phyloP scores from a whole-genome alignment of 257 asterid species.

The Thymus mandschuricus region DNA sequence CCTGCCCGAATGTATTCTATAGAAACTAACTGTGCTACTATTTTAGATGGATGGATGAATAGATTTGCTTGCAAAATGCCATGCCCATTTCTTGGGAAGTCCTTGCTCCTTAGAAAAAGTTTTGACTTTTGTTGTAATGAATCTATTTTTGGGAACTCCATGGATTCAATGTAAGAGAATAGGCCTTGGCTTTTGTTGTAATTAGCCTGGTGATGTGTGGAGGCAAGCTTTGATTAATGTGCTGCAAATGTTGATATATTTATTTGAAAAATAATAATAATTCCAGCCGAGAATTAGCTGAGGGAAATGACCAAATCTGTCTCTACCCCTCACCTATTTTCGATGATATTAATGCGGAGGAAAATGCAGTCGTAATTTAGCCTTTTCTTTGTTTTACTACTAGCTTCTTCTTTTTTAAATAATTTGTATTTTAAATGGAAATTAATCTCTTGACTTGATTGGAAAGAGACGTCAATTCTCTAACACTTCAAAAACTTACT shows the following conservation, averaged over 20 bases:
- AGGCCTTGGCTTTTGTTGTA: conserved; percentile 1
- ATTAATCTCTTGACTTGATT: too few species aligned
- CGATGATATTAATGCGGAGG: conserved; percentile 15
- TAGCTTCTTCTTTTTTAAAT: not conserved
- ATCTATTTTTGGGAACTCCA: not conserved
- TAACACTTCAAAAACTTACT: not conserved
- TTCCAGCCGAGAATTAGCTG: conserved; percentile 15
- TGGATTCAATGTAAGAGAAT: not conserved
- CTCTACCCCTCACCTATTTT: conserved; percentile 28
- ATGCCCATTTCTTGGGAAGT: not conserved
- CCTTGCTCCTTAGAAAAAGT: not conserved
- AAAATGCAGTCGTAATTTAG: conserved; percentile 20
- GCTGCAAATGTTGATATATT: not conserved
- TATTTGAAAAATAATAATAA: not conserved
- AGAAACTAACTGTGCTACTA: not conserved
- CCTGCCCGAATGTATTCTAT: not conserved
- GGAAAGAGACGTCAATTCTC: not conserved
- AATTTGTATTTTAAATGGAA: too few species aligned
- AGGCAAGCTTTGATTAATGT: not conserved
- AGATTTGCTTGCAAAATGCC: not conserved
- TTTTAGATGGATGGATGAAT: not conserved
- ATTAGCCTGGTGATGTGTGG: not conserved
- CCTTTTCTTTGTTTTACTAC: not conserved
- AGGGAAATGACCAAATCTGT: conserved; percentile 19
- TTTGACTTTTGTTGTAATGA: conserved; percentile 4